Conservation (phyloP, 768 basidiomycete genomes). For the Kwoniella botswanensis region DNA sequence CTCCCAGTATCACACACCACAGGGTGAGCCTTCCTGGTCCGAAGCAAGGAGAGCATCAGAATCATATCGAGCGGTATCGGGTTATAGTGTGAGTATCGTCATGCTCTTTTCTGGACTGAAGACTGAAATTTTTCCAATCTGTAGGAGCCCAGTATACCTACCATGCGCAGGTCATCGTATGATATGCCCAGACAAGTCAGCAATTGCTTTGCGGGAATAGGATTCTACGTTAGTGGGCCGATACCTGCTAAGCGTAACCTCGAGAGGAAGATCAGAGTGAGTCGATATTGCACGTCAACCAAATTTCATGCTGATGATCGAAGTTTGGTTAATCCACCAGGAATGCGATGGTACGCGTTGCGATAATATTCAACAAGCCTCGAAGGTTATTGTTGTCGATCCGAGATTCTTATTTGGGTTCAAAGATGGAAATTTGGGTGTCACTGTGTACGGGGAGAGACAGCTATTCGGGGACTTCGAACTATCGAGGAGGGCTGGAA, state of each 20-base stretch:
- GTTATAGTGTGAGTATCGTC: too few relatives aligned
- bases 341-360: neutral
- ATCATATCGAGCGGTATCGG: too few relatives aligned
- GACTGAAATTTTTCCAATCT: too few relatives aligned
- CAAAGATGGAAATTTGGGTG: neutral
- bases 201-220: too few relatives aligned
- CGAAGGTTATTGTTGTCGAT: neutral
- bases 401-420: neutral
- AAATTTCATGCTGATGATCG: neutral
- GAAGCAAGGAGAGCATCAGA: too few relatives aligned
- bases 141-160: too few relatives aligned
- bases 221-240: neutral
- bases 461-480: neutral
- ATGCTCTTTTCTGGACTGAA: too few relatives aligned
- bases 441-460: neutral
- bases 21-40: too few relatives aligned
- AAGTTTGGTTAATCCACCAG: neutral
- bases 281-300: neutral
- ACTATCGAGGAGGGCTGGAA: neutral
- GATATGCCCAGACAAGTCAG: neutral
- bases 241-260: neutral
- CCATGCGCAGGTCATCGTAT: too few relatives aligned
- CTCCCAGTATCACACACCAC: too few relatives aligned
- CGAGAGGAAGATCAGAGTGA: slow-evolving; percentile 3
- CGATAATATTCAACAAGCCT: neutral